These are phyloP conservation scores for Meredithiella fracta DNA, from an alignment of 2,329 filamentous ascomycete genomes.

Conservation along the genomic window DNA sequence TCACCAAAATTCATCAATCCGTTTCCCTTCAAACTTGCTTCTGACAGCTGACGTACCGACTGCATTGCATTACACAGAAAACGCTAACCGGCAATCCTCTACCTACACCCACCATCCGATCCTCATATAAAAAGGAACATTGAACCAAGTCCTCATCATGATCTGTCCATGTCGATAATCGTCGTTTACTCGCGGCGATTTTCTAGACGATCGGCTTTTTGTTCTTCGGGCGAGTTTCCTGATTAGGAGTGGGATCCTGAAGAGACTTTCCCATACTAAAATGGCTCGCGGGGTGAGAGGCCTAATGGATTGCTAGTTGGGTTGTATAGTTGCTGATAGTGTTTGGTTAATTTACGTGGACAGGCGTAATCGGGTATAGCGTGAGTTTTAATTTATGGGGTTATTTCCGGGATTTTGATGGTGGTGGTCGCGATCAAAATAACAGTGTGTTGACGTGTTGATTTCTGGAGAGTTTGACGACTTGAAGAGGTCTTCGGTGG, in stretches of 20 bases:
- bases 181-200: not conserved
- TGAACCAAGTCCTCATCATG: not conserved
- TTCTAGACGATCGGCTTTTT: not conserved
- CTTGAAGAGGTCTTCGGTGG: too few relatives aligned
- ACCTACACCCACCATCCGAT: too few relatives aligned
- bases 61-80: not conserved
- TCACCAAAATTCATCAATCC: not conserved
- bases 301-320: too few relatives aligned
- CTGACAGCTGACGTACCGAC: not conserved
- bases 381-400: not conserved
- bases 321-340: too few relatives aligned
- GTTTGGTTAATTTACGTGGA: too few relatives aligned
- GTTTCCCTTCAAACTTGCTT: not conserved
- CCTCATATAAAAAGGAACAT: not conserved
- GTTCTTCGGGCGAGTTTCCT: not conserved
- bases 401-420: not conserved
- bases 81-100: not conserved
- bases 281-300: too few relatives aligned
- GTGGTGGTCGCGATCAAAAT: too few relatives aligned
- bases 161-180: not conserved
- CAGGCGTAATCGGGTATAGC: not conserved
- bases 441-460: too few relatives aligned
- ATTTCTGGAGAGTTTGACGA: too few relatives aligned
- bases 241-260: not conserved
- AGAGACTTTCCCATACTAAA: too few relatives aligned